phyloP scores from a whole-genome alignment of 331 rosid genomes.

The Telfairia occidentalis region DNA sequence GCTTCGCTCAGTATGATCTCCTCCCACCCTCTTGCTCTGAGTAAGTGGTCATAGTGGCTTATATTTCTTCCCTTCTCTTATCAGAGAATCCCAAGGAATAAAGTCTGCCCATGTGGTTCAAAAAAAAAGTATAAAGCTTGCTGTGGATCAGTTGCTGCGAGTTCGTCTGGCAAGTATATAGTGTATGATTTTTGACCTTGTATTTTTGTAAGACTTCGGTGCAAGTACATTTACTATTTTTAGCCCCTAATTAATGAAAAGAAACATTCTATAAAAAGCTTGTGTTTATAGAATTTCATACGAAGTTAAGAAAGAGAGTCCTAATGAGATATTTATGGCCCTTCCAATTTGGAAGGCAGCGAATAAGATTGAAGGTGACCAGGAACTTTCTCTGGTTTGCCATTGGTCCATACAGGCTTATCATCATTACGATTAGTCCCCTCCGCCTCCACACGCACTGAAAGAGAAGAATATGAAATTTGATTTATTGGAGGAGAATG shows the following conservation, averaged over 20 bases:
- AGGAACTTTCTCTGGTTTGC: background rate
- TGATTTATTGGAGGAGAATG: background rate
- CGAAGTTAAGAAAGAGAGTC: background rate
- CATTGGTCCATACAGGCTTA: background rate
- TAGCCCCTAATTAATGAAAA: background rate
- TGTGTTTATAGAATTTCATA: background rate
- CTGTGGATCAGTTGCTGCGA: slow-evolving; percentile 49
- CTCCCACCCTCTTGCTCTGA: background rate
- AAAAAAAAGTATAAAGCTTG: slow-evolving; percentile 72
- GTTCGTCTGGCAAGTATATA: slow-evolving; percentile 32
- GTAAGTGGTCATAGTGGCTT: background rate
- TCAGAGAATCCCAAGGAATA: slow-evolving; percentile 58
- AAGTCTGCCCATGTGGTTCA: slow-evolving; percentile 68
- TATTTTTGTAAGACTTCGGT: background rate
- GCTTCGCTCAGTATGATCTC: background rate
- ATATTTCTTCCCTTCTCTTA: background rate
- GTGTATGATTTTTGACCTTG: slow-evolving; percentile 33
- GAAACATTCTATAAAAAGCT: background rate
- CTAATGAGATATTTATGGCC: background rate
- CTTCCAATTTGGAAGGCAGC: background rate
- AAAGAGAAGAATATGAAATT: background rate
- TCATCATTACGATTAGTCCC: background rate
- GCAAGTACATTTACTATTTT: background rate
- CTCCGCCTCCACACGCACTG: background rate
- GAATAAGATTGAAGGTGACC: background rate